Evolutionary conservation across 2,329 filamentous ascomycete genomes (phyloP).

Genomic region (Ophiocordyceps robertsii): DNA sequence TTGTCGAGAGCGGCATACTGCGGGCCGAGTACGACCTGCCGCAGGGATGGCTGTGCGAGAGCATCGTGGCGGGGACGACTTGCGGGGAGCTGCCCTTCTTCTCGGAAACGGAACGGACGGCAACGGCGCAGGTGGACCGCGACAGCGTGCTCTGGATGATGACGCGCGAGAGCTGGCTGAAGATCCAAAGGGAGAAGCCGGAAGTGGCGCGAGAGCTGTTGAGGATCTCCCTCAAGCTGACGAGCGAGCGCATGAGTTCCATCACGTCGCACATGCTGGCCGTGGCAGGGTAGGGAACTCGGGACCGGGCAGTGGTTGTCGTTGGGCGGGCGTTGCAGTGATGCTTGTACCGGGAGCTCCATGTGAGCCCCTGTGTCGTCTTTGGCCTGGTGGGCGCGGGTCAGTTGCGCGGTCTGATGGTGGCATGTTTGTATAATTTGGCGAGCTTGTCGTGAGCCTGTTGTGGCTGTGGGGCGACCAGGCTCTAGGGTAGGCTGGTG

Average conservation of each 20-base stretch:
- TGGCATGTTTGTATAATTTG: too few relatives aligned
- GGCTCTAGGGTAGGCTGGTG: too few relatives aligned
- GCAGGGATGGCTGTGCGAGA: slow-evolving; percentile 79
- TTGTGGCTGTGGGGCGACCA: too few relatives aligned
- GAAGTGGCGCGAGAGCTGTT: slow-evolving; percentile 76
- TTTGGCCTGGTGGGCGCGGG: too few relatives aligned
- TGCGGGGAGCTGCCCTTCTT: slow-evolving; percentile 97
- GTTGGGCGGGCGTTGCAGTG: too few relatives aligned
- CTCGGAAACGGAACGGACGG: slow-evolving; percentile 74
- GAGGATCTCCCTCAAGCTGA: slow-evolving; percentile 81
- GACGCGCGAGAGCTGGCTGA: slow-evolving; percentile 56
- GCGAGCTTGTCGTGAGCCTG: too few relatives aligned
- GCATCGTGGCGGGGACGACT: slow-evolving; percentile 86
- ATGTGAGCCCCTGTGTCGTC: too few relatives aligned
- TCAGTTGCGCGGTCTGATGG: too few relatives aligned
- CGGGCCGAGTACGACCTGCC: slow-evolving; percentile 83
- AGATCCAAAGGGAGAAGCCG: slow-evolving; percentile 56
- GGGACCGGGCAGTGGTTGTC: too few relatives aligned
- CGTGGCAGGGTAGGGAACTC: slow-evolving; percentile 27
- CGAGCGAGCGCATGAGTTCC: slow-evolving; percentile 75
- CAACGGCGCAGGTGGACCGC: slow-evolving; percentile 71
- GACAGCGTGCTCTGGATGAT: slow-evolving; percentile 77
- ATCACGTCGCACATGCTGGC: slow-evolving; percentile 45
- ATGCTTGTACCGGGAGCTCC: too few relatives aligned
- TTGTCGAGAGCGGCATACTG: slow-evolving; percentile 79